Evolutionary conservation across 257 asterid species (phyloP).

Genomic region (Apocynum venetum): DNA sequence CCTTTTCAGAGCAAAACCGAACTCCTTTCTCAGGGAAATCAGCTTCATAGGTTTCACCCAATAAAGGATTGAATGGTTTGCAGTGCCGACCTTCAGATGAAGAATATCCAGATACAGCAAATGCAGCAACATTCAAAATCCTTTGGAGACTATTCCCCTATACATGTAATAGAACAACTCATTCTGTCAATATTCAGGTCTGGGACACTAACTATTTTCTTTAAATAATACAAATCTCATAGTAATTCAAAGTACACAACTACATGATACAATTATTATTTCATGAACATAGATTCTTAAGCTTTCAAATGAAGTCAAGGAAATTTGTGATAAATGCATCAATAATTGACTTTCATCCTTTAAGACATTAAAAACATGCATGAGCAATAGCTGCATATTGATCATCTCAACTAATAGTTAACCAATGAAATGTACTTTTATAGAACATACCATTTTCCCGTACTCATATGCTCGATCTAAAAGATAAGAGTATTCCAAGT

Average conservation of each 20-base stretch:
- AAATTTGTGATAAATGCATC: neutral
- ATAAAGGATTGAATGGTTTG: conserved; percentile 93
- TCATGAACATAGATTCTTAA: neutral
- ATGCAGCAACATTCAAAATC: conserved; percentile 83
- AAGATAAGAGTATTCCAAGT: conserved; percentile 85
- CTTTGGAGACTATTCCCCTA: conserved; percentile 88
- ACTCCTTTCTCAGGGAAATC: conserved; percentile 88
- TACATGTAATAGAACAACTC: neutral
- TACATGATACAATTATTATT: neutral
- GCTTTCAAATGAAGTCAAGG: neutral
- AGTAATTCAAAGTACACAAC: neutral
- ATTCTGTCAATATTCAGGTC: neutral
- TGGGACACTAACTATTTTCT: neutral
- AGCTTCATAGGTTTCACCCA: conserved; percentile 97
- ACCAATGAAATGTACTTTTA: neutral
- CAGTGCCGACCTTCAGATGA: conserved; percentile 89
- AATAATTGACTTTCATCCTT: neutral
- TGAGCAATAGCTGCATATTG: neutral
- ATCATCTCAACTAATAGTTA: neutral
- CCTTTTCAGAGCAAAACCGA: conserved; percentile 91
- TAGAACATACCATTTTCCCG: conserved; percentile 73
- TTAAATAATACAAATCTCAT: neutral
- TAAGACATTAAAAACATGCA: neutral
- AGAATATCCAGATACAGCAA: conserved; percentile 96
- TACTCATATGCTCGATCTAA: conserved; percentile 83